Evolutionary conservation across 441 rosid species (phyloP).

Genomic region (Macaranga tanarius): DNA sequence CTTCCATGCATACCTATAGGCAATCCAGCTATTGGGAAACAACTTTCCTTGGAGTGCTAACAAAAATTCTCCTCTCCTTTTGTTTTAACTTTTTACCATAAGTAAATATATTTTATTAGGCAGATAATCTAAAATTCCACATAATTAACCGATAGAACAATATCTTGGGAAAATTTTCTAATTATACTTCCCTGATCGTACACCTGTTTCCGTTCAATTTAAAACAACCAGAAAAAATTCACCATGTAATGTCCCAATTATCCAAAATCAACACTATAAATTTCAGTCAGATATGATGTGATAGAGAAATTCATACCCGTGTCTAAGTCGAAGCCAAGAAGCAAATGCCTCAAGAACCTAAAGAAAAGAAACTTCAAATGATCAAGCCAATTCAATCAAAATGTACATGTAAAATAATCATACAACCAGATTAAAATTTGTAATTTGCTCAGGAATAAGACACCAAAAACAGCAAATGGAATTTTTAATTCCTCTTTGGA

Average conservation of each 20-base stretch:
- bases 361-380: conserved; percentile 25
- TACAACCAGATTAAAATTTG: conserved; percentile 1
- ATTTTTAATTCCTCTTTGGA: background rate
- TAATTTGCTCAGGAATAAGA: background rate
- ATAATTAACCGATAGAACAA: background rate
- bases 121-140: conserved; percentile 6
- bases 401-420: conserved; percentile 3
- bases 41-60: background rate
- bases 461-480: background rate
- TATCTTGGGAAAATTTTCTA: conserved; percentile 4
- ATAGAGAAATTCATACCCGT: conserved; percentile 54
- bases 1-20: background rate
- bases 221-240: conserved; percentile 2
- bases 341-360: conserved; percentile 99
- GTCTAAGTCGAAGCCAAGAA: conserved; percentile 95
- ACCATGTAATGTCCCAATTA: background rate
- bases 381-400: conserved; percentile 26
- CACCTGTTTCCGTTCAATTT: background rate
- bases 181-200: background rate
- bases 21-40: background rate
- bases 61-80: background rate
- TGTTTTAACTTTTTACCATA: background rate
- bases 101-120: background rate
- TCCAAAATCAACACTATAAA: conserved; percentile 6
- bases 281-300: background rate